phyloP scores from a whole-genome alignment of 768 basidiomycete species.

The Russula olivacea region DNA sequence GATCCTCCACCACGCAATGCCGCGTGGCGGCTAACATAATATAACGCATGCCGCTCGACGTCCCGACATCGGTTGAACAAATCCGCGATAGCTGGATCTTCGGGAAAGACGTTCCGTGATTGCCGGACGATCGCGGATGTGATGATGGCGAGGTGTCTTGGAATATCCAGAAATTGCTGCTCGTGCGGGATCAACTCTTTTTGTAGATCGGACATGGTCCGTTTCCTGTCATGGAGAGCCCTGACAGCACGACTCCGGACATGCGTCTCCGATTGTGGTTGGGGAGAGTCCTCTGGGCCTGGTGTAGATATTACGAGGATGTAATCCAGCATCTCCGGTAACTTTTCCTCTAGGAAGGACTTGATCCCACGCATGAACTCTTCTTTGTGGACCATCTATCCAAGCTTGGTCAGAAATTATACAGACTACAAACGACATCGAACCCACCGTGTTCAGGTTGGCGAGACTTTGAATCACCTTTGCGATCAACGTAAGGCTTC shows the following conservation, averaged over 20 bases:
- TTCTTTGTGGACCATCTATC: slow-evolving; percentile 63
- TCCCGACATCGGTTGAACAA: slow-evolving; percentile 59
- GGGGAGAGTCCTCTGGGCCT: slow-evolving; percentile 27
- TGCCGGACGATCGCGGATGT: slow-evolving; percentile 71
- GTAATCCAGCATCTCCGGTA: slow-evolving; percentile 74
- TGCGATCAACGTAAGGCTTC: slow-evolving; percentile 78
- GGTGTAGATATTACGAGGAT: slow-evolving; percentile 65
- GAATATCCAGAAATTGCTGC: slow-evolving; percentile 71
- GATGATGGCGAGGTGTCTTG: slow-evolving; percentile 70
- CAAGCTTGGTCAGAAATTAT: background rate
- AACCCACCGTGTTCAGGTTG: slow-evolving; percentile 67
- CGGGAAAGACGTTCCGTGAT: slow-evolving; percentile 30
- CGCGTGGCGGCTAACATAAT: slow-evolving; percentile 49
- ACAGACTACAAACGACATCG: too few species aligned
- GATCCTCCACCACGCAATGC: background rate
- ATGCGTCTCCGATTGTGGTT: slow-evolving; percentile 30
- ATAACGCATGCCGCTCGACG: slow-evolving; percentile 63
- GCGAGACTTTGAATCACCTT: slow-evolving; percentile 88
- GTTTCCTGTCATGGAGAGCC: slow-evolving; percentile 51
- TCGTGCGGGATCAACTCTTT: slow-evolving; percentile 67
- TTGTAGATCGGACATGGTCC: slow-evolving; percentile 50
- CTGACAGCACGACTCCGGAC: slow-evolving; percentile 42
- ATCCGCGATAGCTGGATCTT: slow-evolving; percentile 43
- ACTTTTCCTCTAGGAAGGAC: slow-evolving; percentile 59
- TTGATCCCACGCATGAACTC: slow-evolving; percentile 76